Evolutionary conservation across 495 filamentous ascomycete species (phyloP).

Genomic region (Pyrenula massariospora): DNA sequence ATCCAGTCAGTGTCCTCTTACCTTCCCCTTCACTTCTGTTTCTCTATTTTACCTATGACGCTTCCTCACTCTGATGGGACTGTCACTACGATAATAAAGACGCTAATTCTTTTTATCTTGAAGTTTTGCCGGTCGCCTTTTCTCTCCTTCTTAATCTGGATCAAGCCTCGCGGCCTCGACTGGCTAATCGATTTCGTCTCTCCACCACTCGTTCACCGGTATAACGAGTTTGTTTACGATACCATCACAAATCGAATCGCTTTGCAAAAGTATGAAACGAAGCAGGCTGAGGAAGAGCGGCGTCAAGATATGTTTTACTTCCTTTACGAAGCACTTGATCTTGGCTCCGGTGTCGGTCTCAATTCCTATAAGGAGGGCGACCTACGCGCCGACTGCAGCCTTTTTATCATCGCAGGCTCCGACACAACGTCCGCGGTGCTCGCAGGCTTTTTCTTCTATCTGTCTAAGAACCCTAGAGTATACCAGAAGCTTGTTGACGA

Average conservation of each 20-base stretch:
- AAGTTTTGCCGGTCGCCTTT: constrained; percentile 4
- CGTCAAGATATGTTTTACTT: constrained; percentile 56
- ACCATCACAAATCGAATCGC: background rate
- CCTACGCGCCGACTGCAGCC: constrained; percentile 59
- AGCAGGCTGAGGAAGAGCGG: constrained; percentile 40
- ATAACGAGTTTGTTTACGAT: background rate
- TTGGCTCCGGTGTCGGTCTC: constrained; percentile 52
- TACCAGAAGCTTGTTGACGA: constrained; percentile 34
- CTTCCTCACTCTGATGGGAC: too few relatives aligned
- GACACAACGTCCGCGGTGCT: constrained; percentile 50
- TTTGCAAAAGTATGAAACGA: background rate
- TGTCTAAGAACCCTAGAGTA: constrained; percentile 34
- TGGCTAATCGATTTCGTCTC: background rate
- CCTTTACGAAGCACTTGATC: constrained; percentile 44
- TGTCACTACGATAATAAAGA: too few relatives aligned
- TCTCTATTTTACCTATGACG: background rate
- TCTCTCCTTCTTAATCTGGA: constrained; percentile 2
- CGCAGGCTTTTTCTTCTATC: constrained; percentile 50
- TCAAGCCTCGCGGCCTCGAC: constrained; percentile 4
- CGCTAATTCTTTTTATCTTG: too few relatives aligned
- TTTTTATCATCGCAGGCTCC: constrained; percentile 45
- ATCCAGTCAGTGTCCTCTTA: constrained; percentile 10
- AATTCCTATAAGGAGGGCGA: constrained; percentile 52
- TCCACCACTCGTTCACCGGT: background rate
- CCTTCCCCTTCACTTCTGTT: background rate